Conservation (phyloP, 345 rosid genomes). For the Zanthoxylum bungeanum region DNA sequence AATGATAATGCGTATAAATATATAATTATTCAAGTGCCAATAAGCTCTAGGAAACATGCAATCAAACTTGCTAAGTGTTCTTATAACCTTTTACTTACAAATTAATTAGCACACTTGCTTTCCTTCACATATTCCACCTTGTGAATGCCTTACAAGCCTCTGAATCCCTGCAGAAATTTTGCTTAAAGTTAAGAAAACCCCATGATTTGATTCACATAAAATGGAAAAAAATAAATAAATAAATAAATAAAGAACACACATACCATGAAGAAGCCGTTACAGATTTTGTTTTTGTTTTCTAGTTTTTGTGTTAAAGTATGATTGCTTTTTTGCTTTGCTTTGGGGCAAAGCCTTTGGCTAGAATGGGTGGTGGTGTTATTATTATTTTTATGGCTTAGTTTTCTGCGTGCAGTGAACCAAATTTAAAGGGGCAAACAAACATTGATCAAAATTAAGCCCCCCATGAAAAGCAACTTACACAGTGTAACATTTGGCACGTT, state of each 20-base stretch:
- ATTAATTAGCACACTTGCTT: not conserved
- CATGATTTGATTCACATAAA: not conserved
- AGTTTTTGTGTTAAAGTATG: not conserved
- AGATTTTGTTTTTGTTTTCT: not conserved
- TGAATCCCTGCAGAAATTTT: not conserved
- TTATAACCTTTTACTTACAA: not conserved
- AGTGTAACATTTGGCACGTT: not conserved
- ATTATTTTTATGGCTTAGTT: not conserved
- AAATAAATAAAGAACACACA: not conserved
- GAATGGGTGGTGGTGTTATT: no score
- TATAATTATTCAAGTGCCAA: not conserved
- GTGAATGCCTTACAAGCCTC: not conserved
- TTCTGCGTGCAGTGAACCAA: not conserved
- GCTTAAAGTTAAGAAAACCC: not conserved
- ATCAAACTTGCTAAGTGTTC: not conserved
- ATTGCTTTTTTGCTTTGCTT: conserved; percentile 7
- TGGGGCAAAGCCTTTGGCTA: conserved; percentile 1
- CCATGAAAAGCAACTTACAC: not conserved
- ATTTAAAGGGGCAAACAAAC: not conserved
- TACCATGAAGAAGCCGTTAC: not conserved
- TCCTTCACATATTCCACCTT: not conserved
- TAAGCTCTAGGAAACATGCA: not conserved
- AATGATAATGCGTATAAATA: not conserved
- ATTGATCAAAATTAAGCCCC: not conserved
- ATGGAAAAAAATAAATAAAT: no score